phyloP scores from a whole-genome alignment of 2,329 filamentous ascomycete species.

The Fusarium odoratissimum region DNA sequence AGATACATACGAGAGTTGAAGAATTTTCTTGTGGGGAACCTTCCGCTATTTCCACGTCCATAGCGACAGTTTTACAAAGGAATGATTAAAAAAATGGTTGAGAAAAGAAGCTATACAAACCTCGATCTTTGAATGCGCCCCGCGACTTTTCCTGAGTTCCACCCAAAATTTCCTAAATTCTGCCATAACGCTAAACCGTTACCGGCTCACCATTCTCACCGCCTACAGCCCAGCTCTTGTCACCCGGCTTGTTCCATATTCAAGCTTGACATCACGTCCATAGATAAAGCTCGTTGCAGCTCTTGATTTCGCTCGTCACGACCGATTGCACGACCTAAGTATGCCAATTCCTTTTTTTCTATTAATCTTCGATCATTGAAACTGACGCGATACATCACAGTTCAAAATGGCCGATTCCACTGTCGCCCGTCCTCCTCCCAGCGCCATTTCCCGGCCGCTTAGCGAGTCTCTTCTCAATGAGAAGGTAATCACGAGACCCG shows the following conservation, averaged over 20 bases:
- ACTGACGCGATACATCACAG: conserved; percentile 35
- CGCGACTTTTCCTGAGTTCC: conserved; percentile 41
- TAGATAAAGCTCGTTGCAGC: conserved; percentile 47
- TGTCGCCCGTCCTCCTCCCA: conserved; percentile 62
- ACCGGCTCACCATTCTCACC: conserved; percentile 51
- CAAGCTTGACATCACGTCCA: conserved; percentile 51
- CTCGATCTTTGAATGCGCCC: conserved; percentile 37
- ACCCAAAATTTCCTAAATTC: conserved; percentile 60
- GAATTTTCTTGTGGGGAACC: background rate
- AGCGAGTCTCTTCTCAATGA: conserved; percentile 99
- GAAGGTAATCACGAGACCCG: conserved; percentile 75
- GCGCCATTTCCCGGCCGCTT: conserved; percentile 82
- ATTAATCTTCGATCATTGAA: conserved; percentile 14
- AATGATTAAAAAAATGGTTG: conserved; percentile 17
- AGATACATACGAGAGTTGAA: conserved; percentile 30
- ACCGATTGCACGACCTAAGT: conserved; percentile 40
- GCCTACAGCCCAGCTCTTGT: conserved; percentile 55
- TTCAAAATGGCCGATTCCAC: conserved; percentile 66
- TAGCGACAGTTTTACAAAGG: conserved; percentile 16
- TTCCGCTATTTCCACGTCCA: conserved; percentile 42
- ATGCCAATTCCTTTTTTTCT: conserved; percentile 35
- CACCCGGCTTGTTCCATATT: conserved; percentile 52
- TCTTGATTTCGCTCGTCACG: conserved; percentile 40
- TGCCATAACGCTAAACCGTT: conserved; percentile 52
- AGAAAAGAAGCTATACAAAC: conserved; percentile 30